phyloP scores from a whole-genome alignment of 371 early-diverging fungal species.

The Blakeslea trispora region DNA sequence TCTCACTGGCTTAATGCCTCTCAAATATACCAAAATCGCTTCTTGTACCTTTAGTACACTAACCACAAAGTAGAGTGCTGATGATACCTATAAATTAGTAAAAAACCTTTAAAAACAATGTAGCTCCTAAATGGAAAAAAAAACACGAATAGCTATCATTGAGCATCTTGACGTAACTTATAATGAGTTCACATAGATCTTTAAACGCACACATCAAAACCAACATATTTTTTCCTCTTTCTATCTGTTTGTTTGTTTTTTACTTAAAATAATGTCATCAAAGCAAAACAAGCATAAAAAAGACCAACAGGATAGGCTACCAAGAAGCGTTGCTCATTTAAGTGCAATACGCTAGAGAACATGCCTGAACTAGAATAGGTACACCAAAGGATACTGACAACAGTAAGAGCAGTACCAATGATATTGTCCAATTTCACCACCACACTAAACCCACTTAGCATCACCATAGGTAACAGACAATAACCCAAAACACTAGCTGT shows the following conservation, averaged over 20 bases:
- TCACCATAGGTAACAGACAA: constrained; percentile 93
- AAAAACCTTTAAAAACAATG: no score
- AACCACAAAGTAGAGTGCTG: no score
- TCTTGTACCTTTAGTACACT: no score
- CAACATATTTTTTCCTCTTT: no score
- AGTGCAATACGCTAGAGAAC: constrained; percentile 91
- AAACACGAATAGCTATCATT: no score
- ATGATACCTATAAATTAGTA: no score
- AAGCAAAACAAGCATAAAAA: constrained; percentile 93
- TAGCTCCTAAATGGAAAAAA: no score
- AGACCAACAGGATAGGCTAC: constrained; percentile 96
- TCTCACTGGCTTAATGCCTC: no score
- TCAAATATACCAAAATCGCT: no score
- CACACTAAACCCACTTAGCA: constrained; percentile 71
- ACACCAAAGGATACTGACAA: constrained; percentile 88
- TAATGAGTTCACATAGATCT: no score
- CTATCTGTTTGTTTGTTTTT: background rate
- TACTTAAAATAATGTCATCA: constrained; percentile 87
- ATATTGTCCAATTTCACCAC: constrained; percentile 52
- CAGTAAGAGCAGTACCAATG: constrained; percentile 61
- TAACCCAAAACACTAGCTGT: constrained; percentile 97
- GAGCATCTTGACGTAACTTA: no score
- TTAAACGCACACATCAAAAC: no score
- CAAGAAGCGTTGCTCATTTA: constrained; percentile 91
- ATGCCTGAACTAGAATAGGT: constrained; percentile 93